Conservation (phyloP, 2,329 filamentous ascomycete genomes). For the Diplodia corticola region DNA sequence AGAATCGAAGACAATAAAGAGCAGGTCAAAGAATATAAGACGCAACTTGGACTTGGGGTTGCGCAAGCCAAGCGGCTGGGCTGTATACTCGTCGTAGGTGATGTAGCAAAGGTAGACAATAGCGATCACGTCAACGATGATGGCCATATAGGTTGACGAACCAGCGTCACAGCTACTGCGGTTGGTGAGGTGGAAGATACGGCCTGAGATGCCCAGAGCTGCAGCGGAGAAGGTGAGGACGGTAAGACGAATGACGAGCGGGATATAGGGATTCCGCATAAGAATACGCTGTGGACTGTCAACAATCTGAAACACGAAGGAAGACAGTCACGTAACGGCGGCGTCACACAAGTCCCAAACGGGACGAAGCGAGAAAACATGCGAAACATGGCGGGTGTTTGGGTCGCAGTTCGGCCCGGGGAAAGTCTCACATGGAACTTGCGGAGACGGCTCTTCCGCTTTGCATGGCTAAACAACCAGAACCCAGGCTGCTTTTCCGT, state of each 20-base stretch:
- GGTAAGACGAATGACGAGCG: slow-evolving; percentile 76
- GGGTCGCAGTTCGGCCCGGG: slow-evolving; percentile 6
- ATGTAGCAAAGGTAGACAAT: slow-evolving; percentile 91
- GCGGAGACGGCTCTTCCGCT: slow-evolving; percentile 55
- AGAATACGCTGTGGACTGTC: slow-evolving; percentile 53
- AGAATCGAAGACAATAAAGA: slow-evolving; percentile 97
- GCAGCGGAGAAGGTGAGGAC: slow-evolving; percentile 81
- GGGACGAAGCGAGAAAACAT: background rate
- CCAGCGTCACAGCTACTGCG: slow-evolving; percentile 43
- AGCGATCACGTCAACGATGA: slow-evolving; percentile 84
- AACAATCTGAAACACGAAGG: slow-evolving; percentile 16
- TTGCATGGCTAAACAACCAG: slow-evolving; percentile 49
- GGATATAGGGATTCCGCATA: slow-evolving; percentile 80
- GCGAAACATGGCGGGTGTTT: slow-evolving; percentile 15
- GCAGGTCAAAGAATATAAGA: slow-evolving; percentile 85
- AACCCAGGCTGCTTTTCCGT: slow-evolving; percentile 51
- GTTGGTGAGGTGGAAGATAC: slow-evolving; percentile 68
- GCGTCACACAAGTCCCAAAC: slow-evolving; percentile 15
- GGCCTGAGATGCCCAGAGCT: slow-evolving; percentile 74
- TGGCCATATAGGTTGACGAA: slow-evolving; percentile 78
- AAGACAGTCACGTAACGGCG: slow-evolving; percentile 9
- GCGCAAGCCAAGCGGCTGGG: slow-evolving; percentile 85
- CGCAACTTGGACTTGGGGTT: slow-evolving; percentile 82
- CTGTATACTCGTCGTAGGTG: slow-evolving; percentile 94
- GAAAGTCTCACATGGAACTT: slow-evolving; percentile 53